Percentiles rank a stretch among this genome's conserved stretches.
Evolutionary conservation across 208 protist species (phyloP).

Genomic region (Phytomonas serpens): DNA sequence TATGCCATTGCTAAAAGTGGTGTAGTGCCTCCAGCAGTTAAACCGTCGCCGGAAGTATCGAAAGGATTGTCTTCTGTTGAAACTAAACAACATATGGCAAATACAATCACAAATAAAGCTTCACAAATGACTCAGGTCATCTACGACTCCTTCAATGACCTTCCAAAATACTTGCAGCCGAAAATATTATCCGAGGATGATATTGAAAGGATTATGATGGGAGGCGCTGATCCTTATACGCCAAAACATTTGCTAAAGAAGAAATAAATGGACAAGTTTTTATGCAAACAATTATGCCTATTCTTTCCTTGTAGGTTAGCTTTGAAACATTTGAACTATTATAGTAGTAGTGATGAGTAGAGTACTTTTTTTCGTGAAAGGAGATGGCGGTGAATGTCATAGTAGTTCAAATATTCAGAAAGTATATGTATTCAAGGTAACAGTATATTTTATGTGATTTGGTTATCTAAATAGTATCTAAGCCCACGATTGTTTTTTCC

Average conservation of each 20-base stretch:
- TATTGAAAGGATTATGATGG: constrained; percentile 68
- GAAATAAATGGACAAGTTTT: constrained; percentile 33
- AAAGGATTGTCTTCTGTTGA: neutral
- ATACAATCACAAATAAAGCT: constrained; percentile 7
- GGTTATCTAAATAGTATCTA: neutral
- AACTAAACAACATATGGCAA: constrained; percentile 1
- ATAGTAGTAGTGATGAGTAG: neutral
- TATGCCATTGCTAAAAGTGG: constrained; percentile 61
- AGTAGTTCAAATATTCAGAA: constrained; percentile 4
- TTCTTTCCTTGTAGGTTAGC: neutral
- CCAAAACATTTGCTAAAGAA: constrained; percentile 66
- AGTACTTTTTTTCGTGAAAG: neutral
- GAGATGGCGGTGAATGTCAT: neutral
- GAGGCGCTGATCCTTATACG: constrained; percentile 69
- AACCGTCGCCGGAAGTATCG: neutral
- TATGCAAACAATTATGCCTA: neutral
- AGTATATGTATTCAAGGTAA: constrained; percentile 3
- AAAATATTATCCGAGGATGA: constrained; percentile 56
- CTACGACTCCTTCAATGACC: constrained; percentile 41
- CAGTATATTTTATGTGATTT: neutral
- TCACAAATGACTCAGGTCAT: constrained; percentile 12
- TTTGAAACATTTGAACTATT: neutral
- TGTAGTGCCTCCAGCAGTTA: neutral
- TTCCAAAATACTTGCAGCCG: constrained; percentile 51
- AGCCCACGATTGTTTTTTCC: neutral